Conservation (phyloP, 2,329 filamentous ascomycete genomes). For the Coniochaeta ligniaria region DNA sequence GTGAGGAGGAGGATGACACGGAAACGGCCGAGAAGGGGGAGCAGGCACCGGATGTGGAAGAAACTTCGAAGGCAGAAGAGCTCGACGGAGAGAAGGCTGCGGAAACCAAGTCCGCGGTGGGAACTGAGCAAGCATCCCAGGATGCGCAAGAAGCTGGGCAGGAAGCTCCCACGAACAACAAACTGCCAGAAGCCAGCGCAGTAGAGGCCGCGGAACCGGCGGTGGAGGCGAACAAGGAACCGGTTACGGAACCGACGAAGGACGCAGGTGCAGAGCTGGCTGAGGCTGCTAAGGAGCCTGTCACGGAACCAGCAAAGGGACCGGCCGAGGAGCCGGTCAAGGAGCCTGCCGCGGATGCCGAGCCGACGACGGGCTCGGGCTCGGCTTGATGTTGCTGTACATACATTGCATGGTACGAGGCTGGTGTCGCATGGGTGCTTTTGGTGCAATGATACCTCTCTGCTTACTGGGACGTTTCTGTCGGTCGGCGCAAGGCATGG, state of each 20-base stretch:
- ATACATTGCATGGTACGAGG: neutral
- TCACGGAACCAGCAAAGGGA: neutral
- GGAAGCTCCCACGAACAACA: neutral
- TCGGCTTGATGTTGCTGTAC: neutral
- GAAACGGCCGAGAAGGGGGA: neutral
- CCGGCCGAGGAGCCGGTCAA: neutral
- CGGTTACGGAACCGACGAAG: neutral
- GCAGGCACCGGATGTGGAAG: neutral
- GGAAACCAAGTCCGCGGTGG: neutral
- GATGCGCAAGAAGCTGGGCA: neutral
- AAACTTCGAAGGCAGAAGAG: neutral
- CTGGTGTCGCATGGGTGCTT: neutral
- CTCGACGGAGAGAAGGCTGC: neutral
- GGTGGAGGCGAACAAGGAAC: neutral
- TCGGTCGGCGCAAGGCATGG: neutral
- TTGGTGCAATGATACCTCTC: constrained; percentile 1
- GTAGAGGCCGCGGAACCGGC: neutral
- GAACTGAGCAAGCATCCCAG: neutral
- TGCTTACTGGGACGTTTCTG: neutral
- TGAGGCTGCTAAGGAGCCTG: neutral
- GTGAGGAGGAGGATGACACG: neutral
- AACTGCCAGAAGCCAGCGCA: neutral
- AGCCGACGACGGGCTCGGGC: neutral
- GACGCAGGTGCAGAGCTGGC: neutral
- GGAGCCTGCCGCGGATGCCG: neutral